phyloP scores from a whole-genome alignment of 139 green algal species.

The Diplosphaera chodatii region DNA sequence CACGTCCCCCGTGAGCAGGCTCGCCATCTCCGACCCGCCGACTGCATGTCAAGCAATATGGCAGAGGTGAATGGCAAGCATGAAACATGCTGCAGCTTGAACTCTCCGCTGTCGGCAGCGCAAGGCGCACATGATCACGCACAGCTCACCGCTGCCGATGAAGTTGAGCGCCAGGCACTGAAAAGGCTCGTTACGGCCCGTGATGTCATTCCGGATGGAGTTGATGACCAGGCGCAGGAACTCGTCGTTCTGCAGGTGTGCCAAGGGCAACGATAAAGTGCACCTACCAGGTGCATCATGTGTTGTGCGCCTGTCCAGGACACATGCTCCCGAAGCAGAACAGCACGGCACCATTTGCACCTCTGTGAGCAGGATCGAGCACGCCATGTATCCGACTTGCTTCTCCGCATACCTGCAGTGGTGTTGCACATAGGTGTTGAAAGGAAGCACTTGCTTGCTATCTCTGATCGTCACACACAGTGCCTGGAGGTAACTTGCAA shows the following conservation, averaged over 20 bases:
- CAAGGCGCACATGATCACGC: too few species aligned
- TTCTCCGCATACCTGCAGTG: slow-evolving; percentile 89
- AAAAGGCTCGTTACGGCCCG: slow-evolving; percentile 87
- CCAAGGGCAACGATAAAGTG: background rate
- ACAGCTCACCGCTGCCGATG: slow-evolving; percentile 71
- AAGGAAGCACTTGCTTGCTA: background rate
- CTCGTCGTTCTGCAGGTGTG: slow-evolving; percentile 77
- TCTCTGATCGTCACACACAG: too few species aligned
- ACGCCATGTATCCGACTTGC: slow-evolving; percentile 95
- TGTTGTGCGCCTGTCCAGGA: too few species aligned
- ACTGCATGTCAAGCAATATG: too few species aligned
- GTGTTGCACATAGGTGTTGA: background rate
- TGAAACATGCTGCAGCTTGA: too few species aligned
- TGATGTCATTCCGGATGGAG: slow-evolving; percentile 88
- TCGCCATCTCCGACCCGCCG: slow-evolving; percentile 91
- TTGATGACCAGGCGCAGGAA: slow-evolving; percentile 98
- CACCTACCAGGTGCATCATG: too few species aligned
- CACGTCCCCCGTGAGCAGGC: slow-evolving; percentile 87
- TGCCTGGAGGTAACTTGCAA: too few species aligned
- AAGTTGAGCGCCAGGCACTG: slow-evolving; percentile 92
- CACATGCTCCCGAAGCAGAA: background rate
- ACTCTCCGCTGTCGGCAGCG: too few species aligned
- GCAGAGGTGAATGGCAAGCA: too few species aligned
- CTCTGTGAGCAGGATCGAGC: slow-evolving; percentile 85
- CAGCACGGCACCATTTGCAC: slow-evolving; percentile 35